Conservation (phyloP, 345 rosid species). For the Citropsis articulata region DNA sequence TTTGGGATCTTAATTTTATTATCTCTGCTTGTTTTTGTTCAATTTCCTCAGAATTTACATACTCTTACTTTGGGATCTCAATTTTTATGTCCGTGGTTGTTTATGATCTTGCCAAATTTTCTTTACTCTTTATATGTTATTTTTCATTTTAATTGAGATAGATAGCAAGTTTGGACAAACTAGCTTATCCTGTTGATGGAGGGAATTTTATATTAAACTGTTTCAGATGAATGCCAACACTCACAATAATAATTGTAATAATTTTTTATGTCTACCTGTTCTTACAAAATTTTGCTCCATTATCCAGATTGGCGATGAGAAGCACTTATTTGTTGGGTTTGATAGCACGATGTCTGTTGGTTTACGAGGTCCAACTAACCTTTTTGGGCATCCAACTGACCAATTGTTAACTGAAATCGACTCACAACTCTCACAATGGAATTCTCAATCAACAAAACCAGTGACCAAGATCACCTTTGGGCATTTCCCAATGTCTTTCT, state of each 20-base stretch:
- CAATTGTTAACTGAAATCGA: constrained; percentile 60
- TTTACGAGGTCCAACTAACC: constrained; percentile 91
- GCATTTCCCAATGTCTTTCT: constrained; percentile 89
- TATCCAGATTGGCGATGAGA: constrained; percentile 55
- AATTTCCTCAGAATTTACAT: background rate
- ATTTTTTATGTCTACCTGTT: constrained; percentile 8
- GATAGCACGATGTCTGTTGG: constrained; percentile 82
- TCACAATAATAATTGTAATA: background rate
- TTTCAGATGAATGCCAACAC: background rate
- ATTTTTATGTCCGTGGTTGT: background rate
- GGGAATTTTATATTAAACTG: background rate
- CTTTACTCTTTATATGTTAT: too few species aligned
- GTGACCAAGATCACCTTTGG: constrained; percentile 83
- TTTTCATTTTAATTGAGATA: background rate
- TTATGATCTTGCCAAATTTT: background rate
- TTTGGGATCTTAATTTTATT: background rate
- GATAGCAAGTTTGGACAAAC: background rate
- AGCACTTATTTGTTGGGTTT: constrained; percentile 79
- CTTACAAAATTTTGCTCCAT: constrained; percentile 16
- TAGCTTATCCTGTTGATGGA: background rate
- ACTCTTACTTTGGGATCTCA: background rate
- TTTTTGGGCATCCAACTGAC: constrained; percentile 92
- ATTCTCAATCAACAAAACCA: constrained; percentile 48
- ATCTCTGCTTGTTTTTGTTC: background rate
- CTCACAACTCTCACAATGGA: constrained; percentile 74